These are phyloP conservation scores for Xerocomellus amylosporus DNA, from an alignment of 768 basidiomycete genomes.

Conservation along the genomic window DNA sequence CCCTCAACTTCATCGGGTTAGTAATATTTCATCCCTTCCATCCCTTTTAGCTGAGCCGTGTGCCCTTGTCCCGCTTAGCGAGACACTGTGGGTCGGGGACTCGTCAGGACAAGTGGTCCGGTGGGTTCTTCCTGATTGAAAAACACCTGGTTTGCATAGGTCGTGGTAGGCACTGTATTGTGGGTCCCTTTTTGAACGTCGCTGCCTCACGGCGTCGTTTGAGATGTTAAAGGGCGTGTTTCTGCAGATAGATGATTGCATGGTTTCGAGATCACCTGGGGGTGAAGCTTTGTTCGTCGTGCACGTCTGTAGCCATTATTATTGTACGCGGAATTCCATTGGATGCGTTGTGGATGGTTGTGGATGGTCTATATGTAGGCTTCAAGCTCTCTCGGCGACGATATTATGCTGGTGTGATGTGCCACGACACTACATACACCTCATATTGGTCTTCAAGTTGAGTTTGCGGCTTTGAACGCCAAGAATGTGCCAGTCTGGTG, in stretches of 20 bases:
- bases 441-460: too few species aligned
- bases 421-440: too few species aligned
- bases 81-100: slow-evolving; percentile 27
- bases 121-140: slow-evolving; percentile 24
- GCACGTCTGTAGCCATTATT: too few species aligned
- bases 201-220: background rate
- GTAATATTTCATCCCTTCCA: slow-evolving; percentile 8
- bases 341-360: too few species aligned
- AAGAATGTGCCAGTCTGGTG: too few species aligned
- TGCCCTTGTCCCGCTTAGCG: slow-evolving; percentile 4
- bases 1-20: slow-evolving; percentile 82
- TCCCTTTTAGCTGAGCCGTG: background rate
- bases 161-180: background rate
- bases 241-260: background rate
- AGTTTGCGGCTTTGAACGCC: too few species aligned
- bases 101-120: slow-evolving; percentile 24
- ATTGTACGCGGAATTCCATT: too few species aligned
- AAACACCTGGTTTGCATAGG: background rate
- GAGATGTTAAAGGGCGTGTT: background rate
- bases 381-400: too few species aligned
- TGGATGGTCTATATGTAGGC: too few species aligned
- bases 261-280: background rate
- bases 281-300: too few species aligned
- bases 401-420: too few species aligned
- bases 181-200: background rate